A percentile compares a stretch with the other conserved stretches of the same genome.
Conservation (phyloP, 1,284 basidiomycete genomes). For the Stygiomarasmius scandens region DNA sequence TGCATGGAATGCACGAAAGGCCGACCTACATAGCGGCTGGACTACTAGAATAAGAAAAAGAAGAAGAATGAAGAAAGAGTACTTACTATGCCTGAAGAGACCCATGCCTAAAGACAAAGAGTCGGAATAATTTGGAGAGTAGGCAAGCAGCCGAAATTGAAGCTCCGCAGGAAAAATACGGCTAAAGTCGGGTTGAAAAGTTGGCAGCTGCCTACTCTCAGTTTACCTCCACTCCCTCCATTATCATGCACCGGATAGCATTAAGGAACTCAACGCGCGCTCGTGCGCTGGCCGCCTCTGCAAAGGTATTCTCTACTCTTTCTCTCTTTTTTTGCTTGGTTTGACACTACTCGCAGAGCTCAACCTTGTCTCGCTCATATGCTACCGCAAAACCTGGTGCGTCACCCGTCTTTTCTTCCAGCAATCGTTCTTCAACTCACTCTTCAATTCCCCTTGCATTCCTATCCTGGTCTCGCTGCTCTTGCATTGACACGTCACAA, state of each 20-base stretch:
- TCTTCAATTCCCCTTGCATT: conserved; percentile 7
- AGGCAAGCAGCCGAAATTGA: not conserved
- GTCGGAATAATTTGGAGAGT: not conserved
- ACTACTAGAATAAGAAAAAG: conserved; percentile 1
- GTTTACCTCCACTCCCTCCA: conserved; percentile 42
- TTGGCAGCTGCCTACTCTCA: conserved; percentile 29
- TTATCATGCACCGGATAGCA: conserved; percentile 86
- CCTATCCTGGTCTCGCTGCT: conserved; percentile 21
- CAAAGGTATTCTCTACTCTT: conserved; percentile 50
- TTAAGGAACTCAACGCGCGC: conserved; percentile 83
- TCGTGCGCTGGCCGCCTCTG: conserved; percentile 66
- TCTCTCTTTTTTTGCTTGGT: conserved; percentile 18
- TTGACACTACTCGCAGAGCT: conserved; percentile 40
- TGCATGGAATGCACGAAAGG: conserved; percentile 31
- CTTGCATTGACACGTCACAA: conserved; percentile 43
- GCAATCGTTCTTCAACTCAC: not conserved
- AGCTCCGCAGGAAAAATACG: not conserved
- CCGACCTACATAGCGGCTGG: conserved; percentile 14
- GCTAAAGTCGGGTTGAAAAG: too few relatives aligned
- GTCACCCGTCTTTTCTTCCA: conserved; percentile 32
- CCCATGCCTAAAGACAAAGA: conserved; percentile 3
- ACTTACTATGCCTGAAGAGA: conserved; percentile 16
- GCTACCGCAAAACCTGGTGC: conserved; percentile 97
- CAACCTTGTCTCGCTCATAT: conserved; percentile 77
- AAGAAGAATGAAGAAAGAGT: not conserved